phyloP scores from a whole-genome alignment of 202 grass and related monocot species.

The Bolboschoenoplectus hybrid region DNA sequence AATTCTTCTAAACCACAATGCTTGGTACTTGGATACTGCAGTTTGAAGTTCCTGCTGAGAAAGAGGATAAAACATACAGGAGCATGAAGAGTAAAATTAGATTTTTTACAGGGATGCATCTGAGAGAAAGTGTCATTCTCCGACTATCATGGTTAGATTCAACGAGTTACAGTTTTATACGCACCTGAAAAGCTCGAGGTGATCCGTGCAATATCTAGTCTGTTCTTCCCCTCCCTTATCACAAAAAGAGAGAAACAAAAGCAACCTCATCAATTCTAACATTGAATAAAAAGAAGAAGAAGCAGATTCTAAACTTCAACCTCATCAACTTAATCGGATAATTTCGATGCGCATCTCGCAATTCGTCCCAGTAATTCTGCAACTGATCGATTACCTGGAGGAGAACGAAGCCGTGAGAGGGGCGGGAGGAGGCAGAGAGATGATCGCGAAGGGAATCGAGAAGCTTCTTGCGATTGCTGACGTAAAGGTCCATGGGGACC shows the following conservation, averaged over 20 bases:
- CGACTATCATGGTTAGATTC: not conserved
- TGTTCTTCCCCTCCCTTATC: constrained; percentile 87
- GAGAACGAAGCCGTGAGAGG: constrained; percentile 59
- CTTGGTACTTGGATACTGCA: not conserved
- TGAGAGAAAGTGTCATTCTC: not conserved
- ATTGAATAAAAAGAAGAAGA: not conserved
- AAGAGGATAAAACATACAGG: not conserved
- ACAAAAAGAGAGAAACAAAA: not conserved
- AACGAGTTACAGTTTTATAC: not conserved
- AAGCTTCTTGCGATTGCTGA: constrained; percentile 70
- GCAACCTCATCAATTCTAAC: not conserved
- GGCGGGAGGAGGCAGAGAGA: constrained; percentile 54
- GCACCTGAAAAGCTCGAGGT: constrained; percentile 88
- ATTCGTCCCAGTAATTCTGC: not conserved
- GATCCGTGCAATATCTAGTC: constrained; percentile 92
- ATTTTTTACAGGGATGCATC: not conserved
- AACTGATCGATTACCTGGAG: constrained; percentile 58
- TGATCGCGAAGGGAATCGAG: constrained; percentile 50
- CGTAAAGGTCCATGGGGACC: constrained; percentile 80
- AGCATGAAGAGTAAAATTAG: not conserved
- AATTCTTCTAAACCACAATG: not conserved
- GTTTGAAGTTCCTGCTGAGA: not conserved
- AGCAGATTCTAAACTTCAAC: not conserved
- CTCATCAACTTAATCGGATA: not conserved
- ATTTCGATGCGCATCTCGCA: not conserved